Percentiles rank a stretch among this genome's conserved stretches.
These are phyloP conservation scores for Aspergillus brasiliensis DNA, from an alignment of 2,329 filamentous ascomycete species.

Conservation along the genomic window DNA sequence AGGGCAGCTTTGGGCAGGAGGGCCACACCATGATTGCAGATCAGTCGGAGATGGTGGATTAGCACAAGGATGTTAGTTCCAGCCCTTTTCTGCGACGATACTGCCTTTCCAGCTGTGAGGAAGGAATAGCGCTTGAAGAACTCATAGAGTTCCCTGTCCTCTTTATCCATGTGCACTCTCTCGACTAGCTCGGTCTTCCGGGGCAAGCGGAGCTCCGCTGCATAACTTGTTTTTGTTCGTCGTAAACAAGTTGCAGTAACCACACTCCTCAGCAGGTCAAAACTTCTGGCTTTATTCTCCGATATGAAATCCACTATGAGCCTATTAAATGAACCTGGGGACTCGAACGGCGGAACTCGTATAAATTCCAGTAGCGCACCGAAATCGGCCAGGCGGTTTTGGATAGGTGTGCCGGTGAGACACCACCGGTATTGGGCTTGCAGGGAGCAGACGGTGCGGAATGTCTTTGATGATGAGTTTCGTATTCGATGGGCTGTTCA, in stretches of 20 bases:
- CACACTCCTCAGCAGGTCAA: not conserved
- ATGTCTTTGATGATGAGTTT: not conserved
- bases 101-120: not conserved
- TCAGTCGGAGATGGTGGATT: conserved; percentile 4
- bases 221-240: not conserved
- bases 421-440: conserved; percentile 5
- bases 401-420: conserved; percentile 7
- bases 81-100: not conserved
- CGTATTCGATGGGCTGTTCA: conserved; percentile 8
- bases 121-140: conserved; percentile 3
- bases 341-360: not conserved
- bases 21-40: conserved; percentile 9
- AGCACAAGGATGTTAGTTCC: not conserved
- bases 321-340: not conserved
- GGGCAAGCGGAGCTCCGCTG: not conserved
- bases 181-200: not conserved
- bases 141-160: conserved; percentile 2
- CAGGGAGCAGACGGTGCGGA: not conserved
- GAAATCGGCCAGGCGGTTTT: conserved; percentile 3
- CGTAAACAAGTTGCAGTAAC: conserved; percentile 3
- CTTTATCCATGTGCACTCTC: not conserved
- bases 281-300: not conserved
- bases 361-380: not conserved
- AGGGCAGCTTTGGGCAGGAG: conserved; percentile 1
- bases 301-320: not conserved